Evolutionary conservation across 129 eudicot species (phyloP).

Genomic region (Flaveria trinervia): DNA sequence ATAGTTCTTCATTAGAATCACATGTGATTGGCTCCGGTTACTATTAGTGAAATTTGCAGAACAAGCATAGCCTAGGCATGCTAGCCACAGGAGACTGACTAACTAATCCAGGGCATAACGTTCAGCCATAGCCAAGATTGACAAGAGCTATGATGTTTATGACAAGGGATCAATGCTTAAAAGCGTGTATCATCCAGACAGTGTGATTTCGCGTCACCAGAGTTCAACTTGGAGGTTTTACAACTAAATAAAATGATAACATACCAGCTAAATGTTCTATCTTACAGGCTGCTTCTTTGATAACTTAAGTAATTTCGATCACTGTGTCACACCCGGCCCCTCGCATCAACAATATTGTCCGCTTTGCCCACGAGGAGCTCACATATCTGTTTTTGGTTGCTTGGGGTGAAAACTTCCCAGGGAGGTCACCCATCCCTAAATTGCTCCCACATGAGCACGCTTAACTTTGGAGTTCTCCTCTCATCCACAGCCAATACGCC

Average conservation of each 20-base stretch:
- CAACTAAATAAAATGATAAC: neutral
- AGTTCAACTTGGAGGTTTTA: no score
- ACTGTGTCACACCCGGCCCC: no score
- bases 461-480: no score
- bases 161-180: neutral
- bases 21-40: neutral
- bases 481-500: no score
- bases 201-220: no score
- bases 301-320: constrained; percentile 6
- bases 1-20: neutral
- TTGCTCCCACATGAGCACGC: no score
- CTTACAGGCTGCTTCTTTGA: constrained; percentile 6
- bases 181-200: no score
- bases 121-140: neutral
- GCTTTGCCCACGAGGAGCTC: no score
- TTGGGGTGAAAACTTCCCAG: no score
- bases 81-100: neutral
- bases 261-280: neutral
- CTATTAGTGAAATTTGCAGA: neutral
- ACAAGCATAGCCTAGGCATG: neutral
- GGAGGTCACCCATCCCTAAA: no score
- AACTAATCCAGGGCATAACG: neutral
- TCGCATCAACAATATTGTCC: no score
- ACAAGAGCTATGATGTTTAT: neutral
- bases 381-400: no score